Conservation (phyloP, 306 rosid genomes). For the Cicer arietinum region DNA sequence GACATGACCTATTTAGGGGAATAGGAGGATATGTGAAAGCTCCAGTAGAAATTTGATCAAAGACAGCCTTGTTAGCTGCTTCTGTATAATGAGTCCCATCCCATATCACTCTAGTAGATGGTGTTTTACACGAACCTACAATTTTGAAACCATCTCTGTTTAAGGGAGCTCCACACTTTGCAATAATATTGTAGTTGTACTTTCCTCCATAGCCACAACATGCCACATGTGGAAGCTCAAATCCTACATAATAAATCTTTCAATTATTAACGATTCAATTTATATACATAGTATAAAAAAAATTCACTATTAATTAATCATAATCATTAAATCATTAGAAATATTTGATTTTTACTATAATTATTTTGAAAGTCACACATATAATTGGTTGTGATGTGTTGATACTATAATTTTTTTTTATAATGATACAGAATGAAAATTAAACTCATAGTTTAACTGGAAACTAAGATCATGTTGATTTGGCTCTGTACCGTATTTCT, state of each 20-base stretch:
- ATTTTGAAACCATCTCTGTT: neutral
- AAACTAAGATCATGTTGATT: neutral
- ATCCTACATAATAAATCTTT: conserved; percentile 44
- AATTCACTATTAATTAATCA: too few relatives aligned
- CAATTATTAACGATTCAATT: neutral
- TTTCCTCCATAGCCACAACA: conserved; percentile 69
- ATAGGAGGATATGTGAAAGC: conserved; percentile 56
- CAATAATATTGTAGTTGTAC: conserved; percentile 42
- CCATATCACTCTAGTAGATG: conserved; percentile 49
- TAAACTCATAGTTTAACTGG: neutral
- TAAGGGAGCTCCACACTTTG: conserved; percentile 46
- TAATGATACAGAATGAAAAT: too few relatives aligned
- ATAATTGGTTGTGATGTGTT: too few relatives aligned
- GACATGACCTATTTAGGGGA: conserved; percentile 10
- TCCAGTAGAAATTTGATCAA: conserved; percentile 49
- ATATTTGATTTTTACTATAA: too few relatives aligned
- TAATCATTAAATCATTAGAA: too few relatives aligned
- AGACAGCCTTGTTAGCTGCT: conserved; percentile 54
- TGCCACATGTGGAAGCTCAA: conserved; percentile 48
- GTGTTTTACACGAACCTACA: conserved; percentile 41
- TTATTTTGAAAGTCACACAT: too few relatives aligned
- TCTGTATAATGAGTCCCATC: conserved; percentile 64
- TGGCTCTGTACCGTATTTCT: conserved; percentile 52
- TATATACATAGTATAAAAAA: too few relatives aligned
- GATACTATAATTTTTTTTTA: too few relatives aligned